A percentile compares a stretch with the other conserved stretches of the same genome.
phyloP scores from a whole-genome alignment of 768 basidiomycete genomes.

The Mycena sanguinolenta region DNA sequence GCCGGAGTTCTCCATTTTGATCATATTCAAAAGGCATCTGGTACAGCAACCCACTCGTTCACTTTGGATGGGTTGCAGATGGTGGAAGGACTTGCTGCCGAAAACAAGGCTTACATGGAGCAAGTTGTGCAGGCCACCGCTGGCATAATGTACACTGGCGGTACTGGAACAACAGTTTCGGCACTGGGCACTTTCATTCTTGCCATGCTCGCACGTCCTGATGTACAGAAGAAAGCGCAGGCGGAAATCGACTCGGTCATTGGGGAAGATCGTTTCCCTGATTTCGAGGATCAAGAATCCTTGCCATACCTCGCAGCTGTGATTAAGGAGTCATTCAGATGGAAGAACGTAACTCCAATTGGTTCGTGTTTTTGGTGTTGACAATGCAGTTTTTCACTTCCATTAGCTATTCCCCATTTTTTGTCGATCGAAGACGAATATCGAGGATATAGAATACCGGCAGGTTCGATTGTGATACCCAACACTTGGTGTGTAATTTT shows the following conservation, averaged over 20 bases:
- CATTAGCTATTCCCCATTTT: slow-evolving; percentile 24
- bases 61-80: slow-evolving; percentile 11
- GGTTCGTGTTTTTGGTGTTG: slow-evolving; percentile 41
- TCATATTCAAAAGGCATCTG: slow-evolving; percentile 30
- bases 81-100: slow-evolving; percentile 3
- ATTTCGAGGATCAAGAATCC: slow-evolving; percentile 45
- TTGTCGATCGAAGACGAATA: slow-evolving; percentile 42
- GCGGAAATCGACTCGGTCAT: slow-evolving; percentile 54
- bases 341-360: slow-evolving; percentile 50
- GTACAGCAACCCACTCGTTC: slow-evolving; percentile 27
- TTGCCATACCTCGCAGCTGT: slow-evolving; percentile 54
- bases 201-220: slow-evolving; percentile 53
- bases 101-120: slow-evolving; percentile 22
- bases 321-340: slow-evolving; percentile 53
- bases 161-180: slow-evolving; percentile 52
- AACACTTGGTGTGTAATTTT: slow-evolving; percentile 44
- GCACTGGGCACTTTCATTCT: slow-evolving; percentile 51
- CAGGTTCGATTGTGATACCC: slow-evolving; percentile 44
- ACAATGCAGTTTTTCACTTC: neutral
- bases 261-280: slow-evolving; percentile 50
- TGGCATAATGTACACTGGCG: slow-evolving; percentile 36
- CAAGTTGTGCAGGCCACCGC: slow-evolving; percentile 17
- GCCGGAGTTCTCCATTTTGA: too few species aligned
- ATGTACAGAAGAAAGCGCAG: slow-evolving; percentile 52
- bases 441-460: slow-evolving; percentile 45